These are phyloP conservation scores for Solanum chiquidenum DNA, from an alignment of 257 asterid genomes.

Conservation along the genomic window DNA sequence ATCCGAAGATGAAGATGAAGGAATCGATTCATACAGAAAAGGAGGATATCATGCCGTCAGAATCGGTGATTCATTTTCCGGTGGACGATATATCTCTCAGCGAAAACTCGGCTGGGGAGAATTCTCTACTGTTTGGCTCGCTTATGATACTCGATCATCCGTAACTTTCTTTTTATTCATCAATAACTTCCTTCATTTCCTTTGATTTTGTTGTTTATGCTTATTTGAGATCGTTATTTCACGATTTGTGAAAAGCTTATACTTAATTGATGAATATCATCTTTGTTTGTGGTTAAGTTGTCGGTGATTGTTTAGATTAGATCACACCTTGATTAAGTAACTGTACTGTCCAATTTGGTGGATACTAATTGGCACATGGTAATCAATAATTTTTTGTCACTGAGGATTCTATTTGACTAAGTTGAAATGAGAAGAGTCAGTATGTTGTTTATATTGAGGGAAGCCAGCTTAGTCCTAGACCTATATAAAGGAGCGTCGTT, in stretches of 20 bases:
- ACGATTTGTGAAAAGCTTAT: background rate
- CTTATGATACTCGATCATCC: slow-evolving; percentile 69
- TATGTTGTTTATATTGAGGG: background rate
- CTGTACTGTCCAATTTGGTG: background rate
- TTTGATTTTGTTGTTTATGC: background rate
- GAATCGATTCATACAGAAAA: slow-evolving; percentile 59
- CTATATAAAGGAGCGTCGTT: background rate
- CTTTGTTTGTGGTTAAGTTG: background rate
- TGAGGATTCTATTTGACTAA: background rate
- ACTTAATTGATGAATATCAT: background rate
- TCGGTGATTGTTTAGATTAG: background rate
- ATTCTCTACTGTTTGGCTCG: slow-evolving; percentile 98
- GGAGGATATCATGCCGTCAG: slow-evolving; percentile 92
- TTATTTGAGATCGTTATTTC: background rate
- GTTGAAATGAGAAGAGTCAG: background rate
- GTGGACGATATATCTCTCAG: slow-evolving; percentile 85
- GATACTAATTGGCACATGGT: background rate
- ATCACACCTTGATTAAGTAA: background rate
- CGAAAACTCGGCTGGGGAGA: slow-evolving; percentile 97
- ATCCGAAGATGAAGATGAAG: slow-evolving; percentile 91
- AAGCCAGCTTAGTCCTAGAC: background rate
- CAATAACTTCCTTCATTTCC: background rate
- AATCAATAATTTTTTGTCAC: background rate
- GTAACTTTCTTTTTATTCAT: slow-evolving; percentile 24
- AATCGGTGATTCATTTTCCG: slow-evolving; percentile 67